Base-by-base conservation (phyloP, 2,329 filamentous ascomycete species). In the Clonostachys chloroleuca region DNA sequence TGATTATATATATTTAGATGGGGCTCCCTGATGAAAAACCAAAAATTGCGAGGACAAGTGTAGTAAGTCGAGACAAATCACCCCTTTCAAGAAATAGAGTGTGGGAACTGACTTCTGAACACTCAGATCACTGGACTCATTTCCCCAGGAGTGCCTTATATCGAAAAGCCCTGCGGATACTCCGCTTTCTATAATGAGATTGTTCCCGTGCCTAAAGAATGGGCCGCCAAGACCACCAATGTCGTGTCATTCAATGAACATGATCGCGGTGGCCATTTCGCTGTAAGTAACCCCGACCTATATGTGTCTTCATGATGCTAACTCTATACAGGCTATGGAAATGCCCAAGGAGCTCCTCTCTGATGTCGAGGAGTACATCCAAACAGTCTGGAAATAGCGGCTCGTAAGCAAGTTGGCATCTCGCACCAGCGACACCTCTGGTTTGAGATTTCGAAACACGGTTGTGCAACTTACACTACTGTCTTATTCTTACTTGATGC, bases 191-290 rank as follows among this genome's bases (percentile, higher is more conserved):
- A 68, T 0, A 57, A 56, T 14, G 73, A 78, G 40, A 51, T 76
- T 10, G 51, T 60, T 3, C 60, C 66, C 0, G 46, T 69, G 2
- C 73, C 74, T 1, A 60, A 56, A 42, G 49, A 49, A 1, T 68
- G 68, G 56, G 58, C 61, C 1, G 49, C 59, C 55, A 16, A 48
- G 35, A 69, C 59, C 3, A 61, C 63, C 7, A 63, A 70, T 33
- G 42, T 74, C 14, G 62, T 69, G 0, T 70, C 60, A 34, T 67
- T 56, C 51, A 58, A 46, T 41, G 33, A 52, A 13, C 53, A 57
- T 40, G 45, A 49, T 5, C 34, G 57, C 55, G 78, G 78, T 14
- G 78, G 79, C 0, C 78, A 81, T 59, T 81, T 80, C 54, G 75
- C 78, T 14, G 52, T 30, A 6, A 30, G 24, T 30, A 30, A 30